These are phyloP conservation scores for Dillenia suffruticosa DNA, from an alignment of 164 flowering plant genomes.

Conservation along the genomic window DNA sequence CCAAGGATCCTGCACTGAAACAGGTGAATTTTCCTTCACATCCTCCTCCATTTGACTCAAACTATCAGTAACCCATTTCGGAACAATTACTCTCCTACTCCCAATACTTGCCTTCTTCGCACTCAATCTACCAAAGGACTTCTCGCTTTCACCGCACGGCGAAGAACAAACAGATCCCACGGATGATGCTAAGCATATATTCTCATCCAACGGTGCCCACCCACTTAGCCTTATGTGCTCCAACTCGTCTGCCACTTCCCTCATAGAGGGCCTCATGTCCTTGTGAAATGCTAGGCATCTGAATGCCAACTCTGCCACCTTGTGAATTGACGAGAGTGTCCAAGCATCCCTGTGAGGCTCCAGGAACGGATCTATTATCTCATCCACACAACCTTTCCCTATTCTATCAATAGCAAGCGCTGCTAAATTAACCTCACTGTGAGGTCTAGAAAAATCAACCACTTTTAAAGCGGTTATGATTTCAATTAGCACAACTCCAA, in stretches of 20 bases:
- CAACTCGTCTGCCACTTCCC: slow-evolving; percentile 60
- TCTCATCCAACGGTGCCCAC: slow-evolving; percentile 50
- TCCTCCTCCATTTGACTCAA: slow-evolving; percentile 29
- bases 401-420: slow-evolving; percentile 64
- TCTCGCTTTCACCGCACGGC: slow-evolving; percentile 45
- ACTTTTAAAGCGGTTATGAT: slow-evolving; percentile 58
- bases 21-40: slow-evolving; percentile 54
- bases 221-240: slow-evolving; percentile 50
- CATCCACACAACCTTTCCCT: slow-evolving; percentile 53
- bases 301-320: slow-evolving; percentile 68
- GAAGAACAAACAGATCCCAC: slow-evolving; percentile 38
- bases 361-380: slow-evolving; percentile 51
- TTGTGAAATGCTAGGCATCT: slow-evolving; percentile 63
- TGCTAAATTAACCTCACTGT: slow-evolving; percentile 57
- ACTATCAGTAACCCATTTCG: slow-evolving; percentile 17
- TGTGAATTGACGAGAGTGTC: slow-evolving; percentile 55
- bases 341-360: slow-evolving; percentile 59
- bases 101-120: slow-evolving; percentile 18
- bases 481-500: slow-evolving; percentile 26
- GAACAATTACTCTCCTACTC: slow-evolving; percentile 37
- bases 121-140: slow-evolving; percentile 14
- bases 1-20: slow-evolving; percentile 81
- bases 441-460: slow-evolving; percentile 56
- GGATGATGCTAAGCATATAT: slow-evolving; percentile 33
- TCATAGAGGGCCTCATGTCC: slow-evolving; percentile 68